A percentile compares a stretch with the other conserved stretches of the same genome.
Conservation (phyloP, 768 basidiomycete genomes). For the Leccinum incarnatum region DNA sequence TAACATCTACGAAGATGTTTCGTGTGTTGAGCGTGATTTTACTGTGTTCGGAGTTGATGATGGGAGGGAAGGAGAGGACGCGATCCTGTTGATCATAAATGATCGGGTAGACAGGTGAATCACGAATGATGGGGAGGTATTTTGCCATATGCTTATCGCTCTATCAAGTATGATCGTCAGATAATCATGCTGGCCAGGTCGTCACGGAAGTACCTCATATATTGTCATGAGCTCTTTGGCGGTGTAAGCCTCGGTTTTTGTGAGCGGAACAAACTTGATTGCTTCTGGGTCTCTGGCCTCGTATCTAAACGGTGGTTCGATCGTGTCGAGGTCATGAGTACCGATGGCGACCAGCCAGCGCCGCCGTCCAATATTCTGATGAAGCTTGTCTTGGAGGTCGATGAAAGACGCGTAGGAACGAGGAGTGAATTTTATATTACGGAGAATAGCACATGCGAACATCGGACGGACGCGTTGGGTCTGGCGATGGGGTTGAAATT, state of each 20-base stretch:
- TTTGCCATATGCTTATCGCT: conserved; percentile 86
- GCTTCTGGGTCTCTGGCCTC: conserved; percentile 77
- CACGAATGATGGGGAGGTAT: conserved; percentile 90
- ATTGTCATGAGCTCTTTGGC: conserved; percentile 90
- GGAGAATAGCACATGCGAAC: conserved; percentile 88
- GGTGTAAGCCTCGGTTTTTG: conserved; percentile 73
- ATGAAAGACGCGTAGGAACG: conserved; percentile 95
- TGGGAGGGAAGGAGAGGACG: conserved; percentile 96
- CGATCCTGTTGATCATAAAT: conserved; percentile 89
- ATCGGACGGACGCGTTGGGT: conserved; percentile 81
- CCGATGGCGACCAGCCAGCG: conserved; percentile 94
- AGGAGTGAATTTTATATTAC: conserved; percentile 85
- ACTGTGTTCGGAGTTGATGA: conserved; percentile 96
- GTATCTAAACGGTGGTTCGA: conserved; percentile 85
- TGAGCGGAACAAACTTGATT: conserved; percentile 89
- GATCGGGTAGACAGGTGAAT: conserved; percentile 95
- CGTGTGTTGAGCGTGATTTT: conserved; percentile 93
- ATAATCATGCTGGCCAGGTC: neutral
- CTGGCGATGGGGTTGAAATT: conserved; percentile 37
- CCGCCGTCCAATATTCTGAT: conserved; percentile 90
- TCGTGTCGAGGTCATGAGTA: conserved; percentile 93
- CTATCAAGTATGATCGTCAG: conserved; percentile 38
- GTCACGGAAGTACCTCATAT: conserved; percentile 68
- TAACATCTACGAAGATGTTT: conserved; percentile 96
- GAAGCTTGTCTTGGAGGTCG: conserved; percentile 98